A percentile compares a stretch with the other conserved stretches of the same genome.
phyloP scores from a whole-genome alignment of 306 rosid species.

The Rubus idaeus region DNA sequence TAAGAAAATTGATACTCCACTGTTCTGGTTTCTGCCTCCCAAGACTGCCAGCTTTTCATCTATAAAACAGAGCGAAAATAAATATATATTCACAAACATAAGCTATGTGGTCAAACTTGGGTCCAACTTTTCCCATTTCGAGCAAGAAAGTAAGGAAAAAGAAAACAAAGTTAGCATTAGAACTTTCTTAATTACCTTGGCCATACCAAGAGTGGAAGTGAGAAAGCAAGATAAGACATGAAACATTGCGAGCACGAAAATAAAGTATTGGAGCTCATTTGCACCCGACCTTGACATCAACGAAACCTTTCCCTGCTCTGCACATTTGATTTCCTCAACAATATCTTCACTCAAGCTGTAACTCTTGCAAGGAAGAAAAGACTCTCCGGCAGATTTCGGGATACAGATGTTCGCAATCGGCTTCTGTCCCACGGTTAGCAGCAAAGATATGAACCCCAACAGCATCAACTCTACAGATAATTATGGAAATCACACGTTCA shows the following conservation, averaged over 20 bases:
- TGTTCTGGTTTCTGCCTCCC: conserved; percentile 67
- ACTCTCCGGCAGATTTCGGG: conserved; percentile 35
- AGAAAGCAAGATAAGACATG: conserved; percentile 49
- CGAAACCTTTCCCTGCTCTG: conserved; percentile 42
- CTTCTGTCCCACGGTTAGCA: conserved; percentile 41
- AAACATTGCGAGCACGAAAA: conserved; percentile 42
- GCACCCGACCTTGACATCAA: conserved; percentile 46
- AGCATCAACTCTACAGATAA: conserved; percentile 45
- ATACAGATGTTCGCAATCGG: conserved; percentile 50
- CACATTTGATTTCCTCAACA: conserved; percentile 45
- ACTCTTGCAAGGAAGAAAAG: conserved; percentile 45
- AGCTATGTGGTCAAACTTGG: background rate
- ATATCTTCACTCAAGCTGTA: background rate
- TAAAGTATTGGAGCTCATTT: conserved; percentile 39
- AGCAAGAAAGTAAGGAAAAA: background rate
- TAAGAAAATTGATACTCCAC: conserved; percentile 41
- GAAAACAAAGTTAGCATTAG: background rate
- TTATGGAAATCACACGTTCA: background rate
- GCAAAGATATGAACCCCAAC: conserved; percentile 51
- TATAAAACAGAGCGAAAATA: conserved; percentile 3
- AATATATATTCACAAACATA: background rate
- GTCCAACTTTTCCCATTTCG: conserved; percentile 13
- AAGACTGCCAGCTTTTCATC: conserved; percentile 55
- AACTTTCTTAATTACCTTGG: conserved; percentile 28
- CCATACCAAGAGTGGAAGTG: conserved; percentile 56